Evolutionary conservation across 192 early-diverging fungal genomes (phyloP), one percentile per base, ranked within the genome.

Genomic region (Coemansia biformis): DNA sequence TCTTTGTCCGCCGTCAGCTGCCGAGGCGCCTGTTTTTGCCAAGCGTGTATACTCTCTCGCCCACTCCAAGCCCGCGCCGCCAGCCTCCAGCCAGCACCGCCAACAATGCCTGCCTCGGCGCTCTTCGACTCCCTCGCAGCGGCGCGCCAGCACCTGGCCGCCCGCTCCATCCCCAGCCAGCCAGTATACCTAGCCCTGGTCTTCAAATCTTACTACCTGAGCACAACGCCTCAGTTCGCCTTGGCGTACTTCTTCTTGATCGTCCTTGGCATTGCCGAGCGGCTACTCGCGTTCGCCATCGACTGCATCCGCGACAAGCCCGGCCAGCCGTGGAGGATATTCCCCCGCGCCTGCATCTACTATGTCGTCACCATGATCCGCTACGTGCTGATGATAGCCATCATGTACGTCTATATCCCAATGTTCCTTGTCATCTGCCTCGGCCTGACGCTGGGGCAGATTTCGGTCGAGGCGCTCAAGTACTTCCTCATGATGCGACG

Each of bases 261-360:
- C 26, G 48, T 71, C 19, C 53, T 71, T 36, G 61, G 68, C 28
- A 54, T 71, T 10, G 60, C 43, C n/a, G 68, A 71, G 53, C 50
- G 68, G 26, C 53, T 71, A 28, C 31, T 63, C 33, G 49, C 68
- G 30, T 57, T 71, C 18, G 37, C 38, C 41, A 64, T 71, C 33
- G 68, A 71, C 55, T 41, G 46, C 38, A 71, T 71, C 30, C 55
- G 29, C 12, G 68, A 71, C 47, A 71, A 64, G 68, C 68, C 60
- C n/a, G 57, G 68, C 10, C 68, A 71, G 51, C 68, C 68, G 13
- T 71, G 68, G 68, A 42, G 68, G 48, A 71, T 71, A 43, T 60
- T 71, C 21, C 68, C 61, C 11, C 68, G 68, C n/a, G 68, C 60
- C 11, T 71, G 68, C 43, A 24, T 64, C 36, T 71, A 71, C 57